Percentiles rank a stretch among this genome's conserved stretches.
Conservation (phyloP, 805 yeast species). For the Candida krabiensis region DNA sequence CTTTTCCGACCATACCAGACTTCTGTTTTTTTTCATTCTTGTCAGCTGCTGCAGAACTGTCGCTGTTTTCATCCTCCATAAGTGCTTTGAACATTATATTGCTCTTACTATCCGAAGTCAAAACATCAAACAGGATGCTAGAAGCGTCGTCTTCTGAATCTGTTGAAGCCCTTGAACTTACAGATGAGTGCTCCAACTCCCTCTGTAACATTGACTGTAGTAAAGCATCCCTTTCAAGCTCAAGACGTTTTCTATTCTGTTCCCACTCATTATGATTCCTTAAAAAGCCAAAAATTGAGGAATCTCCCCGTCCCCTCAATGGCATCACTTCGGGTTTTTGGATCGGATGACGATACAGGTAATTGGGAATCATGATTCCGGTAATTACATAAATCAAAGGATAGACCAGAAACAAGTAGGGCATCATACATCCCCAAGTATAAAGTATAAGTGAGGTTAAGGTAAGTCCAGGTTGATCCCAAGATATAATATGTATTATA, state of each 20-base stretch:
- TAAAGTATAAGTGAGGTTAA: constrained; percentile 56
- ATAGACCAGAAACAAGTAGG: constrained; percentile 60
- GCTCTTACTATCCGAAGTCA: constrained; percentile 18
- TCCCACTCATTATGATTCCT: constrained; percentile 20
- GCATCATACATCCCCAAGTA: constrained; percentile 69
- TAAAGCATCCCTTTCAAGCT: constrained; percentile 5
- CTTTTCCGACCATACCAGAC: constrained; percentile 25
- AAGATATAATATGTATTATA: constrained; percentile 57
- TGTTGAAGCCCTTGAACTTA: constrained; percentile 17
- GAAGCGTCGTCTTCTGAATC: constrained; percentile 20
- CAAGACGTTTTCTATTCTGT: constrained; percentile 8
- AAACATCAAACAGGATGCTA: constrained; percentile 15
- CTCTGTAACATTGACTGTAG: constrained; percentile 12
- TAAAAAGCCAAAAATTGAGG: constrained; percentile 44
- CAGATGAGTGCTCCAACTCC: constrained; percentile 9
- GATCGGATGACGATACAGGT: constrained; percentile 65
- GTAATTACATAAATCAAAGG: constrained; percentile 59
- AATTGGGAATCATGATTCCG: constrained; percentile 70
- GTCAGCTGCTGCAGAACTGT: constrained; percentile 1
- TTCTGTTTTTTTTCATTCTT: constrained; percentile 7
- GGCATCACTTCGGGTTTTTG: constrained; percentile 43
- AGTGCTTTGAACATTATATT: constrained; percentile 14
- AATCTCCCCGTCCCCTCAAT: constrained; percentile 50
- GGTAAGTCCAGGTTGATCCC: constrained; percentile 77
- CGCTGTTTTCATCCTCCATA: constrained; percentile 10